Percentiles rank a stretch among this genome's conserved stretches.
Conservation (phyloP, 371 early-diverging fungal genomes). For the Catenaria anguillulae region DNA sequence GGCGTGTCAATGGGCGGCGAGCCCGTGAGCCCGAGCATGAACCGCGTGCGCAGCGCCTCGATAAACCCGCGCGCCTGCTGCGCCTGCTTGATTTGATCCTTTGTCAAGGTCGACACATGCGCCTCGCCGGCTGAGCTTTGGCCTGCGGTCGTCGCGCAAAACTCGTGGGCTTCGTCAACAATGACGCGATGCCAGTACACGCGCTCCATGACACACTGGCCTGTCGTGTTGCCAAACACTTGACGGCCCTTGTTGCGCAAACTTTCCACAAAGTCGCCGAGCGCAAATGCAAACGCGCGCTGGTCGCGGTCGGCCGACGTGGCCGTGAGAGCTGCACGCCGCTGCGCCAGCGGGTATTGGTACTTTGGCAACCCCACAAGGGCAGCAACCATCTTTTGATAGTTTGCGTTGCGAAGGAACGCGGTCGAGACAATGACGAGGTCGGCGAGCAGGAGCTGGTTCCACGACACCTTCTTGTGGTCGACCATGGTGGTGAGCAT, state of each 20-base stretch:
- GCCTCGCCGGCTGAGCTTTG: background rate
- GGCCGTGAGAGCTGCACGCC: too few species aligned
- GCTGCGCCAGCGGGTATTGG: too few species aligned
- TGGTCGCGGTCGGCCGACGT: too few species aligned
- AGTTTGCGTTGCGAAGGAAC: constrained; percentile 6
- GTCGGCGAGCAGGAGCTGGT: constrained; percentile 3
- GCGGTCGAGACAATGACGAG: background rate
- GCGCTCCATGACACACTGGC: too few species aligned
- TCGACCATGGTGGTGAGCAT: background rate
- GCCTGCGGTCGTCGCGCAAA: background rate
- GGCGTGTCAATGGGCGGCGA: background rate
- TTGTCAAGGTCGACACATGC: background rate
- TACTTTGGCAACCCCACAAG: background rate
- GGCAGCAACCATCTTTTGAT: background rate
- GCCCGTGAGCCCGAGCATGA: background rate
- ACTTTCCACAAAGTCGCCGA: too few species aligned
- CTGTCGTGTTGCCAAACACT: too few species aligned
- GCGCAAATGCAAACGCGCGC: too few species aligned
- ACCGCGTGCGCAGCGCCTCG: background rate
- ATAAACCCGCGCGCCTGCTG: background rate
- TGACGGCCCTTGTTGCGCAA: too few species aligned
- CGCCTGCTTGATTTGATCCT: background rate
- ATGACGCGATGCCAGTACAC: background rate
- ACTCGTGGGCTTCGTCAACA: background rate
- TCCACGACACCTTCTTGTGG: background rate